phyloP scores from a whole-genome alignment of 1,284 basidiomycete species.

The Chiua sp. region DNA sequence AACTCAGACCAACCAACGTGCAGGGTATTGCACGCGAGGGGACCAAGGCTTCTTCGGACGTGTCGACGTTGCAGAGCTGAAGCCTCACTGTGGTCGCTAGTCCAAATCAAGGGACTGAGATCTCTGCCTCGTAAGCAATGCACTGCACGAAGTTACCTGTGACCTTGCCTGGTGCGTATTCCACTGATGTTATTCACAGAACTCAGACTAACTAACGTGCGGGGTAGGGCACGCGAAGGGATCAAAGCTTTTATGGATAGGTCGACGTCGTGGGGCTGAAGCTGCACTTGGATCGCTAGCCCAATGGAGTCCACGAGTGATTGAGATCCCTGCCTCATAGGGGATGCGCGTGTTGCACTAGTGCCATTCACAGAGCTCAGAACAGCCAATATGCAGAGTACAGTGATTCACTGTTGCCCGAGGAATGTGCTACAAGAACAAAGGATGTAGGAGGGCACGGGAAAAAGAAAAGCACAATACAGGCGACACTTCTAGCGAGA shows the following conservation, averaged over 20 bases:
- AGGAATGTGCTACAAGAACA: too few species aligned
- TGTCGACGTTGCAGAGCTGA: constrained; percentile 34
- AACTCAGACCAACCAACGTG: too few species aligned
- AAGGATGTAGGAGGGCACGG: too few species aligned
- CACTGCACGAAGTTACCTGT: constrained; percentile 22
- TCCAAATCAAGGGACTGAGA: too few species aligned
- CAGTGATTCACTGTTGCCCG: too few species aligned
- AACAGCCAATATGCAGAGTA: too few species aligned
- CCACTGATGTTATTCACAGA: constrained; percentile 32
- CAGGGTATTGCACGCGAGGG: constrained; percentile 33
- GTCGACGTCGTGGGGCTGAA: constrained; percentile 34
- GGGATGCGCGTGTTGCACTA: constrained; percentile 27
- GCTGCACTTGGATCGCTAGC: constrained; percentile 27
- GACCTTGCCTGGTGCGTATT: constrained; percentile 27
- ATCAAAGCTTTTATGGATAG: not conserved
- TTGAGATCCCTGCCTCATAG: too few species aligned
- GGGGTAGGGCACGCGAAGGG: constrained; percentile 33
- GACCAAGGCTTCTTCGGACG: not conserved
- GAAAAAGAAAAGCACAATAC: too few species aligned
- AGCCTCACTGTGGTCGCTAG: constrained; percentile 25
- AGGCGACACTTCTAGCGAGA: too few species aligned
- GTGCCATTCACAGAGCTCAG: constrained; percentile 29
- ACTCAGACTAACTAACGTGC: too few species aligned
- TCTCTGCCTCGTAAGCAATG: too few species aligned
- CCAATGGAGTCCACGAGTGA: too few species aligned